Evolutionary conservation across 306 rosid genomes (phyloP).

Genomic region (Dalbergia cochinchinensis): DNA sequence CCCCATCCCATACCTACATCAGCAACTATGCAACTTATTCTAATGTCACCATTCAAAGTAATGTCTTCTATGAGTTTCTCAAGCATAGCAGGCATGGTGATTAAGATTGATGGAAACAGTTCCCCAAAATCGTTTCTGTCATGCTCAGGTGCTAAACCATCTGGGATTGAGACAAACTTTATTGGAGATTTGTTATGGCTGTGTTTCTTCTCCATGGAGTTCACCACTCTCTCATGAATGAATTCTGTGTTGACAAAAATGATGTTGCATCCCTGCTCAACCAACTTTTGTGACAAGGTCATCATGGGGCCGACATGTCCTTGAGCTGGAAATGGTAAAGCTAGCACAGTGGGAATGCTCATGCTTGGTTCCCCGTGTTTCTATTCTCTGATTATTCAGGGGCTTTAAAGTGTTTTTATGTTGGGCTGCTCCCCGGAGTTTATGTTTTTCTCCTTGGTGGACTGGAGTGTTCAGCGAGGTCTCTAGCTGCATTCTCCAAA

Average conservation of each 20-base stretch:
- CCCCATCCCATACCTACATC: background rate
- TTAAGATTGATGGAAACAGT: background rate
- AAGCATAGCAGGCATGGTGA: conserved; percentile 41
- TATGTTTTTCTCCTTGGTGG: too few relatives aligned
- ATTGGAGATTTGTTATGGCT: background rate
- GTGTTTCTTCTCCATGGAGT: background rate
- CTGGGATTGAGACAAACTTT: conserved; percentile 38
- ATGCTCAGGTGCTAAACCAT: conserved; percentile 36
- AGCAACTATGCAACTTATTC: background rate
- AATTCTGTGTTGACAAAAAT: conserved; percentile 46
- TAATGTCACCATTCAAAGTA: background rate
- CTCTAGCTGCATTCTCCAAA: too few relatives aligned
- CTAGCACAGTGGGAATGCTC: conserved; percentile 43
- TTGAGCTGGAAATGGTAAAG: conserved; percentile 45
- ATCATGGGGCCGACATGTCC: conserved; percentile 54
- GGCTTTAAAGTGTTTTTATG: background rate
- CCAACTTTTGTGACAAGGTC: conserved; percentile 41
- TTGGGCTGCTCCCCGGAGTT: background rate
- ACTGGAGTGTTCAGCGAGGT: too few relatives aligned
- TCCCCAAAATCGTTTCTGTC: conserved; percentile 24
- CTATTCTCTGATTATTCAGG: background rate
- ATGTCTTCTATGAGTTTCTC: conserved; percentile 44
- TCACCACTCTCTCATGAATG: conserved; percentile 36
- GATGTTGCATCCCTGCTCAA: conserved; percentile 39
- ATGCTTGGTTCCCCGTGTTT: conserved; percentile 10